Evolutionary conservation across 2,329 filamentous ascomycete species (phyloP), one percentile per base, ranked within the genome.

Genomic region (Seiridium cupressi): DNA sequence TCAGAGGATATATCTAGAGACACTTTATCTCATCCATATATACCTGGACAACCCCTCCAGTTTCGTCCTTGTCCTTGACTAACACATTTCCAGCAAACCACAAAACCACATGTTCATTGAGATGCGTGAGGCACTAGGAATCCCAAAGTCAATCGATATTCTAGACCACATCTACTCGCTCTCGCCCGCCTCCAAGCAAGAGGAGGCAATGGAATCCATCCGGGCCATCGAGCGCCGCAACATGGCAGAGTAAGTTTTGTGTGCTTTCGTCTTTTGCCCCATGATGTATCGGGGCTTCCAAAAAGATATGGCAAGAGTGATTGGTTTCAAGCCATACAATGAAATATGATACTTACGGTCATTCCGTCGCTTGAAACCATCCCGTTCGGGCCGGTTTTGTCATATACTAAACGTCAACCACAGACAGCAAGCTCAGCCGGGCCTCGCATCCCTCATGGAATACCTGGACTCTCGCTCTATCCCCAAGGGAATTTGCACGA

Each of bases 61-160:
- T 26, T 26, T 26, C 18, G 18, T 26, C 18, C 18, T 26, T 26
- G 18, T 26, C 18, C 18, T 26, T 26, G 18, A 8, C 51, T 55
- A 13, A 42, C 38, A 44, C 44, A 13, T 11, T 49, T 4, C 2
- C 48, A 96, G 93, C 73, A 79, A 93, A 60, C 94, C 94, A 0
- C 94, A 98, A 76, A 95, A 90, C 67, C 92, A 97, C 83, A 99
- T 98, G 94, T 98, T 98, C 76, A 74, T 77, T 26, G 84, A 96
- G 71, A 98, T 99, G 94, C 89, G 89, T 64, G 72, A 78, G 11
- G 89, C 86, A 6, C 84, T 98, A 13, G 81, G 80, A 55, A 97
- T 98, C 67, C 73, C 85, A 63, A 89, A 89, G 72, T 76, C 79
- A 42, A 79, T 81, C 69, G 95, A 99, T 76, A 98, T 99, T 71